Evolutionary conservation across 306 rosid genomes (phyloP), one percentile per base, ranked within the genome.

Genomic region (Malus asiatica): DNA sequence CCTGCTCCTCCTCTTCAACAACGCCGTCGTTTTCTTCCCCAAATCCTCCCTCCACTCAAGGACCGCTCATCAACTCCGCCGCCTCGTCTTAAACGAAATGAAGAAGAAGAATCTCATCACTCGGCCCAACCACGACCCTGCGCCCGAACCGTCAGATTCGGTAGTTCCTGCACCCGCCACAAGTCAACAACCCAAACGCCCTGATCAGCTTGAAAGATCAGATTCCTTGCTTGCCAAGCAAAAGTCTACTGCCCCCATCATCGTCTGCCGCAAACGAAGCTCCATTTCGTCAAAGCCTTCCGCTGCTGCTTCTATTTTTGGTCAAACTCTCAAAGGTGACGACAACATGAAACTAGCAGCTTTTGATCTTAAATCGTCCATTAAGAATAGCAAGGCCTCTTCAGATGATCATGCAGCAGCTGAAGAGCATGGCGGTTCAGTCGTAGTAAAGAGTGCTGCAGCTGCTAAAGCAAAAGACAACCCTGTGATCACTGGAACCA

Each of bases 191-290:
- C 32, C 81, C 61, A 89, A 88, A 75, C 79, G 63, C 32, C 5
- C 58, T 22, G 81, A 20, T 1, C 69, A 79, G 44, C 69, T 80
- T 2, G 86, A 85, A 77, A 76, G 82, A 44, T 70, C 89, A 0
- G 91, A 90, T 51, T 86, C 87, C 51, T 72, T 90, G 70, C 80
- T 88, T 52, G 76, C 89, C 63, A 88, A 90, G 72, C 86, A 79
- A 73, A 87, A 93, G 72, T 68, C 89, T 32, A 62, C 90, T 13
- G 84, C 81, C 59, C 93, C 98, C 25, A 87, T 93, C 29, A n/a
- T 93, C 33, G 96, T 90, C 20, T 93, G 98, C 82, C 90, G 94
- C 40, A 93, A 93, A 78, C 89, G 93, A 8, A 89, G 87, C 81
- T 73, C 87, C 12, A 82, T 87, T 16, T 77, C 84, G 4, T 72